A percentile compares a stretch with the other conserved stretches of the same genome.
phyloP scores from a whole-genome alignment of 148 eudicot genomes.

The Tetragonia tetragonoides region DNA sequence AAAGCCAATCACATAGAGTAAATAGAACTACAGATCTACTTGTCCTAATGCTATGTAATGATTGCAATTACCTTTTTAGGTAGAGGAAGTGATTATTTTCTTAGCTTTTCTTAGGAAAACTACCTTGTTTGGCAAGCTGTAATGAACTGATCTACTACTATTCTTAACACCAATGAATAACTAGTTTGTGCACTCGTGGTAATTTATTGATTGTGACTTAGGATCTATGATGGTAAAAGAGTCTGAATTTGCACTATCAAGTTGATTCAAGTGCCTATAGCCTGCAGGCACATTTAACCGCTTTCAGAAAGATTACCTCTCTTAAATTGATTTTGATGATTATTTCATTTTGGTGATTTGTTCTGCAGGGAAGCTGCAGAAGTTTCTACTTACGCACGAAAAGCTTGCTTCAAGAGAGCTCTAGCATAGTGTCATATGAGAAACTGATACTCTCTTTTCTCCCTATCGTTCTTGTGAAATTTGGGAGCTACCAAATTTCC shows the following conservation, averaged over 20 bases:
- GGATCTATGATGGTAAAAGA: constrained; percentile 1
- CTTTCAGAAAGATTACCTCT: not conserved
- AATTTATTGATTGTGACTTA: constrained; percentile 1
- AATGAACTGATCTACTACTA: not conserved
- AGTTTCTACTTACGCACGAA: not conserved
- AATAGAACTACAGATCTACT: not conserved
- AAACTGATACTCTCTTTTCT: too few species aligned
- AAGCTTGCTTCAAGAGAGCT: too few species aligned
- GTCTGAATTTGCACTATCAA: not conserved
- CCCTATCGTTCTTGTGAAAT: not conserved
- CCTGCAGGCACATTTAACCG: not conserved
- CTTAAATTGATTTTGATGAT: not conserved
- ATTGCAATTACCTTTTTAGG: constrained; percentile 16
- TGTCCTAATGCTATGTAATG: constrained; percentile 12
- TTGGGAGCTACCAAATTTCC: not conserved
- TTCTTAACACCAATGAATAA: constrained; percentile 1
- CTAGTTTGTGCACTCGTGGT: constrained; percentile 13
- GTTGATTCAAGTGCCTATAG: too few species aligned
- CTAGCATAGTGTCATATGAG: too few species aligned
- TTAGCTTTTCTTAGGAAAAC: constrained; percentile 12
- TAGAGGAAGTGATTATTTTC: constrained; percentile 18
- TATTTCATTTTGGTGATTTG: not conserved
- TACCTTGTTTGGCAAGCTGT: constrained; percentile 16
- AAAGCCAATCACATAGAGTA: not conserved
- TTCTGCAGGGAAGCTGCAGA: not conserved